A percentile compares a stretch with the other conserved stretches of the same genome.
phyloP scores from a whole-genome alignment of 805 yeast genomes.

The Lipomyces starkeyi region DNA sequence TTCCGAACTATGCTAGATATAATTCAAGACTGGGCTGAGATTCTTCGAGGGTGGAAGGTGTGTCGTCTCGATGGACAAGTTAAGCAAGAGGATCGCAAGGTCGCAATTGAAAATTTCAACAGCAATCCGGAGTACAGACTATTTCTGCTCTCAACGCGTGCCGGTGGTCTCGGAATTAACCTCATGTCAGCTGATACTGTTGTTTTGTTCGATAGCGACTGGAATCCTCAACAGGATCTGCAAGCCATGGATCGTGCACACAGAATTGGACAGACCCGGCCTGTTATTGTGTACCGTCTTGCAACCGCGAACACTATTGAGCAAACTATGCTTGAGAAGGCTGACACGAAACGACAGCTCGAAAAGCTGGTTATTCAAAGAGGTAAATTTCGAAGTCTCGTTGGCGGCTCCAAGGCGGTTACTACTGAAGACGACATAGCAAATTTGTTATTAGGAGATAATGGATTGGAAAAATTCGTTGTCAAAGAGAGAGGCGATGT shows the following conservation, averaged over 20 bases:
- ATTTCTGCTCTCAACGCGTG: slow-evolving; percentile 84
- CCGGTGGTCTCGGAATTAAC: slow-evolving; percentile 94
- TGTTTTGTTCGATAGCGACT: slow-evolving; percentile 86
- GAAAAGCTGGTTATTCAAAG: slow-evolving; percentile 65
- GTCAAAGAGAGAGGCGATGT: slow-evolving; percentile 33
- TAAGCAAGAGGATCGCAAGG: slow-evolving; percentile 67
- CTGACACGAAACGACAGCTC: slow-evolving; percentile 77
- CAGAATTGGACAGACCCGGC: slow-evolving; percentile 86
- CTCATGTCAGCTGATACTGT: slow-evolving; percentile 88
- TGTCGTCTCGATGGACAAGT: slow-evolving; percentile 81
- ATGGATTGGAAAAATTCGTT: slow-evolving; percentile 23
- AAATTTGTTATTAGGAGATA: slow-evolving; percentile 25
- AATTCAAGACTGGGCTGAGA: slow-evolving; percentile 71
- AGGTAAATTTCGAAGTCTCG: slow-evolving; percentile 37
- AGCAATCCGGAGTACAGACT: slow-evolving; percentile 49
- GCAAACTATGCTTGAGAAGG: slow-evolving; percentile 76
- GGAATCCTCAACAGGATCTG: slow-evolving; percentile 96
- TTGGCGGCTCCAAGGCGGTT: not conserved
- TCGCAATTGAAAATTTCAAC: slow-evolving; percentile 62
- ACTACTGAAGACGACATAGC: slow-evolving; percentile 24
- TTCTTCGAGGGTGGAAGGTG: slow-evolving; percentile 51
- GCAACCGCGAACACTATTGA: slow-evolving; percentile 82
- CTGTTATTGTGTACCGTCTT: slow-evolving; percentile 81
- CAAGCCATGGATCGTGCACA: slow-evolving; percentile 97
- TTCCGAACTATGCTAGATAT: slow-evolving; percentile 84